Evolutionary conservation across 306 rosid genomes (phyloP).

Genomic region (Inga oerstediana): DNA sequence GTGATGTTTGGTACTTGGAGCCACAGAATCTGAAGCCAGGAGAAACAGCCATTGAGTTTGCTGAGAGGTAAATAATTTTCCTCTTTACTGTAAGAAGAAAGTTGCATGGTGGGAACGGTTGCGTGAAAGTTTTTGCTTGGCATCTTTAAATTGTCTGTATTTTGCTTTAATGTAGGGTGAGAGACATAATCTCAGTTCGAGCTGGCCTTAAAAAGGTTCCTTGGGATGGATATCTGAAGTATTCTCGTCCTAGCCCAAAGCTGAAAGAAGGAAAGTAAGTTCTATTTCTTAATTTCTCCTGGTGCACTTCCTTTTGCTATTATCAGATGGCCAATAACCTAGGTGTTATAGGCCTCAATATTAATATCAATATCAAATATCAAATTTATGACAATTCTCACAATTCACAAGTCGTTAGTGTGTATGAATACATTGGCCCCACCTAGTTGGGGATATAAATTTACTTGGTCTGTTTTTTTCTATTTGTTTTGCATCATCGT

Average conservation of each 20-base stretch:
- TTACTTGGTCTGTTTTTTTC: not conserved
- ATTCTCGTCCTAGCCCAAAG: constrained; percentile 95
- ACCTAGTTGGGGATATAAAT: not conserved
- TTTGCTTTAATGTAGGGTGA: constrained; percentile 58
- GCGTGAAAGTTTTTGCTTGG: not conserved
- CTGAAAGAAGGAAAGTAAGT: constrained; percentile 81
- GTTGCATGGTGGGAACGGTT: not conserved
- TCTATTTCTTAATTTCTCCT: not conserved
- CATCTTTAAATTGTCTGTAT: not conserved
- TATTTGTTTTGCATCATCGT: not conserved
- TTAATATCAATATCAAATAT: not conserved
- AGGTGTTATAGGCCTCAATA: not conserved
- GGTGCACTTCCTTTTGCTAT: not conserved
- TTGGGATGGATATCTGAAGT: constrained; percentile 97
- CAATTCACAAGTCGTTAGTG: not conserved
- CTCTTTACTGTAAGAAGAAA: not conserved
- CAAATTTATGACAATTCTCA: not conserved
- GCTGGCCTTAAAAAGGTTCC: constrained; percentile 97
- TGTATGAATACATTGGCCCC: not conserved
- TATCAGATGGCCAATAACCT: not conserved
- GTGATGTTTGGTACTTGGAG: constrained; percentile 99
- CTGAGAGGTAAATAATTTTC: constrained; percentile 72
- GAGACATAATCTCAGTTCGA: constrained; percentile 81
- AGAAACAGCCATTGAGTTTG: constrained; percentile 95
- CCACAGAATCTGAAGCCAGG: constrained; percentile 86